These are phyloP conservation scores for Blastocladiella emersonii DNA, from an alignment of 371 early-diverging fungal species.

Conservation along the genomic window DNA sequence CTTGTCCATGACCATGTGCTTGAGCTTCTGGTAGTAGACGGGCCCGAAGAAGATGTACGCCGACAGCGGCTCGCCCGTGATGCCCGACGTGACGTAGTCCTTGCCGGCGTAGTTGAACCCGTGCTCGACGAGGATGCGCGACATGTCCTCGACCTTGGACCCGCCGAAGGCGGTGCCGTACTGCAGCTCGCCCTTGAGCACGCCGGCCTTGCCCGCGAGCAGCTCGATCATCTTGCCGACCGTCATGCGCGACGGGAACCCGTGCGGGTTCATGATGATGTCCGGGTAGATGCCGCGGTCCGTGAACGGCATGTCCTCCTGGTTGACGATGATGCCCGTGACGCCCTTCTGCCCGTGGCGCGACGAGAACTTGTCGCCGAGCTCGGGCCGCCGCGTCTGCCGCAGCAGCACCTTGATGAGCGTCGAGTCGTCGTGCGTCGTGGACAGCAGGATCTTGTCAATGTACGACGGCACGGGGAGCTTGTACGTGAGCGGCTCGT, in stretches of 20 bases:
- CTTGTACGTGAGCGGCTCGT: constrained; percentile 72
- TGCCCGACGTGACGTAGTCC: constrained; percentile 91
- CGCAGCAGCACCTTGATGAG: constrained; percentile 91
- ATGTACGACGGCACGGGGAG: constrained; percentile 68
- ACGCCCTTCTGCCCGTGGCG: constrained; percentile 99
- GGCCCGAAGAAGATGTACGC: constrained; percentile 99
- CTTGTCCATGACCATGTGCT: constrained; percentile 99
- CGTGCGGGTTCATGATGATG: constrained; percentile 99
- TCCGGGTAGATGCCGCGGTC: constrained; percentile 94
- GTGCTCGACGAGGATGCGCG: constrained; percentile 74
- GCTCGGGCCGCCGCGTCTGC: constrained; percentile 94
- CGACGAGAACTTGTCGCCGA: constrained; percentile 99
- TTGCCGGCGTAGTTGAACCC: constrained; percentile 99
- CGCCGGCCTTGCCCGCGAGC: constrained; percentile 96
- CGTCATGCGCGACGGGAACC: constrained; percentile 99
- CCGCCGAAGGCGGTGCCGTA: constrained; percentile 98
- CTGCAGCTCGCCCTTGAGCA: constrained; percentile 83
- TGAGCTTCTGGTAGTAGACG: constrained; percentile 96
- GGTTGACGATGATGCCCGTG: constrained; percentile 91
- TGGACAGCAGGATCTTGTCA: constrained; percentile 83
- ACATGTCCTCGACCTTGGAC: constrained; percentile 92
- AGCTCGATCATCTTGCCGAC: constrained; percentile 99
- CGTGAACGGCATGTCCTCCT: constrained; percentile 99
- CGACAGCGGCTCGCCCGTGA: constrained; percentile 82
- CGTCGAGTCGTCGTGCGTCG: constrained; percentile 84